Evolutionary conservation across 257 asterid genomes (phyloP).

Genomic region (Coffea eugenioides): DNA sequence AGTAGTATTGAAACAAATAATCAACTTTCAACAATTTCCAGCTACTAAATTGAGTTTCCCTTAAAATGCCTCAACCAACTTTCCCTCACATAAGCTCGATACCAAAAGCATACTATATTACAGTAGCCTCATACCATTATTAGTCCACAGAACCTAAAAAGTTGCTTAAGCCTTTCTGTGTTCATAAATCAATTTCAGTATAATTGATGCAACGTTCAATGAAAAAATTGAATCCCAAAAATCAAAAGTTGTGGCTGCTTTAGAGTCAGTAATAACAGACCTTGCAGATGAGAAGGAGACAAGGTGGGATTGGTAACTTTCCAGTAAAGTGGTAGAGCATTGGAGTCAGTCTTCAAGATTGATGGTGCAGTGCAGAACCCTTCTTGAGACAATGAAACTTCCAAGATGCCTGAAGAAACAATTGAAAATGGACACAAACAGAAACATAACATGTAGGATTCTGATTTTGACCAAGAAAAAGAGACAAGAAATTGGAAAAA

Average conservation of each 20-base stretch:
- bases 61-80: neutral
- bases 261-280: slow-evolving; percentile 21
- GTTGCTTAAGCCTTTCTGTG: neutral
- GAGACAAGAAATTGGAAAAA: slow-evolving; percentile 2
- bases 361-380: slow-evolving; percentile 82
- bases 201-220: neutral
- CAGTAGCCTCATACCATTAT: neutral
- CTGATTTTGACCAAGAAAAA: neutral
- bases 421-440: slow-evolving; percentile 11
- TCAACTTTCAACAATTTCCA: neutral
- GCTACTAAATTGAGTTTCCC: neutral
- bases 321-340: slow-evolving; percentile 67
- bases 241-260: neutral
- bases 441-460: neutral
- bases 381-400: slow-evolving; percentile 38
- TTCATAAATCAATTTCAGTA: slow-evolving; percentile 7
- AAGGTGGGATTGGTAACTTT: slow-evolving; percentile 88
- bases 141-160: neutral
- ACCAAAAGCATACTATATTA: neutral
- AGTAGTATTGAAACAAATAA: neutral
- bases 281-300: slow-evolving; percentile 89
- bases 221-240: neutral
- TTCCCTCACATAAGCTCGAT: neutral
- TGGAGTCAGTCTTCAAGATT: slow-evolving; percentile 36
- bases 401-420: slow-evolving; percentile 42